phyloP scores from a whole-genome alignment of 768 basidiomycete species.

The Mycena venus region DNA sequence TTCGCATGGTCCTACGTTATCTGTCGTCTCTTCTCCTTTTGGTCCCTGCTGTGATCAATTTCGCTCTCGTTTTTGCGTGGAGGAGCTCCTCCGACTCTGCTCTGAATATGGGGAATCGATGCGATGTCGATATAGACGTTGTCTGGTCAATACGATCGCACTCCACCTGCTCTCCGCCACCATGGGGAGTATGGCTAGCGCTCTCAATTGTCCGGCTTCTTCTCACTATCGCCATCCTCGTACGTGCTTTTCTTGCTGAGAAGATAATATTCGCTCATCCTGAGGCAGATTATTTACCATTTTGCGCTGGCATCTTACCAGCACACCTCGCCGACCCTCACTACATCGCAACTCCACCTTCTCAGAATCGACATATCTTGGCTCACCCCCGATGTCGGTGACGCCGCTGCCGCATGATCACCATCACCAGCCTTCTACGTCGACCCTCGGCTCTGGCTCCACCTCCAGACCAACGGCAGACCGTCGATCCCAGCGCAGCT shows the following conservation, averaged over 20 bases:
- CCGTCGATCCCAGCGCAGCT: conserved; percentile 29
- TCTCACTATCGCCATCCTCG: conserved; percentile 65
- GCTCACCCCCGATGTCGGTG: conserved; percentile 33
- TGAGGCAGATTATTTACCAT: conserved; percentile 44
- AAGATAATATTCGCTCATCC: neutral
- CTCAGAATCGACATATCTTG: conserved; percentile 35
- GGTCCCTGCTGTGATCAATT: conserved; percentile 66
- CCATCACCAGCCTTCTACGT: conserved; percentile 36
- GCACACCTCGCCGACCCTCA: conserved; percentile 39
- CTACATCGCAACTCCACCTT: conserved; percentile 26
- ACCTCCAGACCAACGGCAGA: conserved; percentile 32
- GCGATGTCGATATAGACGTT: conserved; percentile 75
- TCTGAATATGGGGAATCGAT: conserved; percentile 58
- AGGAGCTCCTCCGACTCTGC: conserved; percentile 52
- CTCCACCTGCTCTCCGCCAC: conserved; percentile 45
- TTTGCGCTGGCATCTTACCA: conserved; percentile 42
- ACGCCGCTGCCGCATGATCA: conserved; percentile 22
- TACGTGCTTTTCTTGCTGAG: conserved; percentile 50
- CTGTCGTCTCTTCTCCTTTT: conserved; percentile 63
- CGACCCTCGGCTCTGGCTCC: conserved; percentile 35
- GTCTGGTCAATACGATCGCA: conserved; percentile 66
- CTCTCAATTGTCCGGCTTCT: conserved; percentile 66
- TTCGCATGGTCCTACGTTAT: conserved; percentile 51
- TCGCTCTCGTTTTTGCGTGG: conserved; percentile 70
- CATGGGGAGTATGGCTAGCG: conserved; percentile 69